Base-by-base conservation (phyloP, 2,329 filamentous ascomycete genomes). In the Tolypocladium endophyticum region DNA sequence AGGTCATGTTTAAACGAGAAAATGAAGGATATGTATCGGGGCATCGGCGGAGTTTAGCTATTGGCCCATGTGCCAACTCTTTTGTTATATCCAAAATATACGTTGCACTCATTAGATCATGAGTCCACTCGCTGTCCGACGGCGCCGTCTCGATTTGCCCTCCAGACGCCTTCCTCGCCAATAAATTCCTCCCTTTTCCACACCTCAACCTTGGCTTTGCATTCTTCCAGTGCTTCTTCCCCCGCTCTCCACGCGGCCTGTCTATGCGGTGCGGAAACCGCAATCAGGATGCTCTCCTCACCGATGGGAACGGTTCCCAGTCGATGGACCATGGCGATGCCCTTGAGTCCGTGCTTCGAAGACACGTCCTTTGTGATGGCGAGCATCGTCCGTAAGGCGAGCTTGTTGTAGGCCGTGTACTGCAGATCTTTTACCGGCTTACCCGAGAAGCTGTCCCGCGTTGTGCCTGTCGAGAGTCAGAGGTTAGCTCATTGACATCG, bases 151-250 rank as follows among this genome's bases (percentile, higher is more conserved):
- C 87, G 77, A 75, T 97, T 97, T 62, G 89, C 90, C 74, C 91
- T 87, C 92, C 92, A 97, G 53, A 94, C 82, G 8, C 87, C 89
- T 63, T 88, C 87, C 28, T 86, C 87, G 1, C 83, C 87, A 54
- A 82, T 85, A 78, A 97, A 97, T 71, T 91, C 88, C 76, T 97
- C 93, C 64, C 86, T 79, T 76, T 97, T 97, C 93, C 93, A 97
- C 50, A 99, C 87, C 77, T 99, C 94, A n/a, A 90, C 90, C 64
- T 81, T 85, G 59, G 83, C 84, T 77, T 97, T 99, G 69, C 90
- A 91, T 71, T 84, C 78, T 76, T 97, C 93, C 61, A 97, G 76
- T 39, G 92, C 89, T 75, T 95, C 90, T 76, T 97, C 93, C 0
- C 90, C 93, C 0, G 89, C 93, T 66, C 78, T 77, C 93, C 93